Conservation (phyloP, 495 filamentous ascomycete species). For the Penicillium egyptiacum region DNA sequence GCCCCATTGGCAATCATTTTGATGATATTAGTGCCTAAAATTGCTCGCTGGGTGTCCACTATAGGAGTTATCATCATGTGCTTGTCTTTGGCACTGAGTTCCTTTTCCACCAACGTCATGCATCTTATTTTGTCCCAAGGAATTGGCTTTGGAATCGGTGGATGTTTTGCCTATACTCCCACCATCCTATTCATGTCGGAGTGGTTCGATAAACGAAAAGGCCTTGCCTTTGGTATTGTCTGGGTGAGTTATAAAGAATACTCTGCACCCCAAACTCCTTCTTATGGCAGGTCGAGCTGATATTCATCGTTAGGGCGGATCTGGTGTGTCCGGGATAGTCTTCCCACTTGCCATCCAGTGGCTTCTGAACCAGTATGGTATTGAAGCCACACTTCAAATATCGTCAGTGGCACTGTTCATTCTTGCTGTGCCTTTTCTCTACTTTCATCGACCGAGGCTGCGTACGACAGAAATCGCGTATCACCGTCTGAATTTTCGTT, state of each 20-base stretch:
- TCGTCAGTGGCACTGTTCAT: conserved; percentile 49
- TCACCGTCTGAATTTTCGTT: conserved; percentile 37
- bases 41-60: conserved; percentile 35
- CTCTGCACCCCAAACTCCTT: not conserved
- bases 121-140: conserved; percentile 53
- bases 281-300: not conserved
- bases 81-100: conserved; percentile 40
- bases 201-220: conserved; percentile 51
- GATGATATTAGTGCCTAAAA: conserved; percentile 27
- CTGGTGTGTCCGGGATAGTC: conserved; percentile 38
- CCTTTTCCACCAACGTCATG: conserved; percentile 43
- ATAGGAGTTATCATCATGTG: conserved; percentile 45
- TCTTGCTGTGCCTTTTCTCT: conserved; percentile 51
- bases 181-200: conserved; percentile 51
- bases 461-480: conserved; percentile 25
- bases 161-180: conserved; percentile 45
- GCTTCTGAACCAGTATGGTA: conserved; percentile 51
- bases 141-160: conserved; percentile 47
- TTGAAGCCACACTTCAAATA: conserved; percentile 46
- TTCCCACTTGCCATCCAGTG: conserved; percentile 50
- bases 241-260: conserved; percentile 26
- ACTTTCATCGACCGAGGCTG: conserved; percentile 54
- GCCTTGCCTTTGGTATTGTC: conserved; percentile 50
- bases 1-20: conserved; percentile 41
- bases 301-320: conserved; percentile 31